These are phyloP conservation scores for Porogramme epimiltina DNA, from an alignment of 1,284 basidiomycete genomes.

Conservation along the genomic window DNA sequence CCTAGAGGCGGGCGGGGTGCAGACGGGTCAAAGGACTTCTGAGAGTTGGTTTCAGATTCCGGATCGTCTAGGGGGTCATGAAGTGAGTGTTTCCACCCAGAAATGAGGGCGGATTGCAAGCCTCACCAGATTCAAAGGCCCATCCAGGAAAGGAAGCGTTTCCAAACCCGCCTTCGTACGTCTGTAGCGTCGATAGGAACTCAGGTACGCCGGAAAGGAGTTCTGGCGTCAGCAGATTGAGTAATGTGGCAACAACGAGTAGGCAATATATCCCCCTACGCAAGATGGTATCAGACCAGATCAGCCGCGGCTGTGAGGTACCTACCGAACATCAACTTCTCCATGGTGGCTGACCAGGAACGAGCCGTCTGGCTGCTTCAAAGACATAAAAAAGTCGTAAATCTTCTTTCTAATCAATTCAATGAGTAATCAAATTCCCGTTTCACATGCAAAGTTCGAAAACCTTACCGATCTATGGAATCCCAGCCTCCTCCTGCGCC, in stretches of 20 bases:
- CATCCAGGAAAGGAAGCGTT: conserved; percentile 73
- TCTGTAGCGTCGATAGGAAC: conserved; percentile 86
- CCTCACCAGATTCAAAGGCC: conserved; percentile 28
- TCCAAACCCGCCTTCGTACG: conserved; percentile 96
- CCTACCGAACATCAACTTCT: conserved; percentile 91
- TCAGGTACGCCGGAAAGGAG: conserved; percentile 69
- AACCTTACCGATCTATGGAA: conserved; percentile 68
- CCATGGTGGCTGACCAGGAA: conserved; percentile 88
- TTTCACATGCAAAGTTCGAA: neutral
- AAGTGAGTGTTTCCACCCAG: neutral
- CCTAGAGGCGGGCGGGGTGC: conserved; percentile 70
- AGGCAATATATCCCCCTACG: conserved; percentile 77
- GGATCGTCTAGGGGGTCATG: conserved; percentile 6
- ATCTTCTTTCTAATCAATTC: conserved; percentile 73
- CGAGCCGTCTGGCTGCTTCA: conserved; percentile 94
- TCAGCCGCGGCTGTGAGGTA: conserved; percentile 10
- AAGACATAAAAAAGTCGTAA: conserved; percentile 89
- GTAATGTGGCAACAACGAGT: conserved; percentile 66
- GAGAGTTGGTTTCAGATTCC: neutral
- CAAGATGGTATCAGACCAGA: neutral
- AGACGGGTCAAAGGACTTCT: conserved; percentile 29
- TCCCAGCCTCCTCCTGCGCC: conserved; percentile 84
- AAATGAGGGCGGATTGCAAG: neutral
- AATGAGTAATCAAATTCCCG: too few relatives aligned
- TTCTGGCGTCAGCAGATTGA: conserved; percentile 87